Conservation (phyloP, 2,329 filamentous ascomycete species). For the Botryotinia narcissicola region DNA sequence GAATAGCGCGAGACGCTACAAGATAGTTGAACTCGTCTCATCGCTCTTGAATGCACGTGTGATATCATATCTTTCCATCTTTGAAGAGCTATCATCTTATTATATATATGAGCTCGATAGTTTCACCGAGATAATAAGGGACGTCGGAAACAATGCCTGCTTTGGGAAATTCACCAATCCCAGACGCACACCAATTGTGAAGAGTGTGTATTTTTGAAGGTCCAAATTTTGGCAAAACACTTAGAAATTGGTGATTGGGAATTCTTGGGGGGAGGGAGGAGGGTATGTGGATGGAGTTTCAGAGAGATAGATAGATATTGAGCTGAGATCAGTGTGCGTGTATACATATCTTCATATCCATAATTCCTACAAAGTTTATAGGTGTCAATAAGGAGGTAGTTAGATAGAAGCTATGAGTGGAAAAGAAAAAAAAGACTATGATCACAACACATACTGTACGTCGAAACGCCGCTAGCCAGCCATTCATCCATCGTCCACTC, state of each 20-base stretch:
- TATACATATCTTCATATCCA: too few relatives aligned
- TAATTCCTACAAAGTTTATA: too few relatives aligned
- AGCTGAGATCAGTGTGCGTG: too few relatives aligned
- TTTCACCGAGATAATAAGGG: neutral
- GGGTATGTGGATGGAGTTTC: too few relatives aligned
- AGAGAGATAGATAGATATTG: too few relatives aligned
- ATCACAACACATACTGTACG: too few relatives aligned
- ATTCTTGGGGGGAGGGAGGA: too few relatives aligned
- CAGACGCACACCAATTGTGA: neutral
- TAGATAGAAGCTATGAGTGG: too few relatives aligned
- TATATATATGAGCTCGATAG: neutral
- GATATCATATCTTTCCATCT: fast-evolving
- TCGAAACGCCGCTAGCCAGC: too few relatives aligned
- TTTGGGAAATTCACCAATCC: neutral
- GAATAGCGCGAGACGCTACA: neutral
- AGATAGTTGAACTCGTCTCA: neutral
- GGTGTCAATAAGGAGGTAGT: too few relatives aligned
- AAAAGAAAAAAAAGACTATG: too few relatives aligned
- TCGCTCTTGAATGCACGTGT: neutral
- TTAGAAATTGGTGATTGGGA: neutral
- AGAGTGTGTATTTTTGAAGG: neutral
- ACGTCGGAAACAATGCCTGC: neutral
- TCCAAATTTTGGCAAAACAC: neutral
- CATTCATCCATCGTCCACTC: too few relatives aligned
- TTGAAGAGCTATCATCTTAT: neutral